Conservation (phyloP, 2,329 filamentous ascomycete genomes). For the Cyphellophora attinorum region DNA sequence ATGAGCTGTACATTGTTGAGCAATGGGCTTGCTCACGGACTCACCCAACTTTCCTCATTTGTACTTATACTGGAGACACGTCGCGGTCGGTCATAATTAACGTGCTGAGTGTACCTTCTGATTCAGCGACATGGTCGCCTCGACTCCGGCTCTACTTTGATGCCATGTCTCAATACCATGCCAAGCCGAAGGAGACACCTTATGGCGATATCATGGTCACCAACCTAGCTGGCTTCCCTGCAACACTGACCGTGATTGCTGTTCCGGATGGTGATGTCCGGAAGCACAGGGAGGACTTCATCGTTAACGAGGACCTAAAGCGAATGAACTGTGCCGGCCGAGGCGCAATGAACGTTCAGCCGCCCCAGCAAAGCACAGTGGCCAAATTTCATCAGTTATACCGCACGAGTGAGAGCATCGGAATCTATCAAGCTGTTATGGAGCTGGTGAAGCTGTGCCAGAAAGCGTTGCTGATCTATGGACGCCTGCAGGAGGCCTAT, state of each 20-base stretch:
- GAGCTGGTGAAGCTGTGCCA: conserved; percentile 90
- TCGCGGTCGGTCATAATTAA: conserved; percentile 69
- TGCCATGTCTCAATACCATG: conserved; percentile 75
- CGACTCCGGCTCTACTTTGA: conserved; percentile 76
- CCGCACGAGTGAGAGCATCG: conserved; percentile 72
- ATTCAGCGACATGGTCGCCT: conserved; percentile 71
- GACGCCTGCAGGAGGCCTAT: conserved; percentile 76
- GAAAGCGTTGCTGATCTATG: conserved; percentile 77
- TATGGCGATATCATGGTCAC: conserved; percentile 87
- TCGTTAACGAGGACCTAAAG: conserved; percentile 92
- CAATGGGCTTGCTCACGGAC: conserved; percentile 93
- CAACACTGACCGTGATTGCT: conserved; percentile 80
- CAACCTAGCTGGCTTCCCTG: conserved; percentile 85
- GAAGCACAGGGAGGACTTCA: conserved; percentile 71
- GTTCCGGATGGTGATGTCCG: conserved; percentile 79
- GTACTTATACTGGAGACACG: conserved; percentile 82
- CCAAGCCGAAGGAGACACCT: conserved; percentile 69
- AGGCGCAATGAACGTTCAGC: conserved; percentile 69
- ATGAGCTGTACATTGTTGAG: conserved; percentile 89
- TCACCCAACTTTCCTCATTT: conserved; percentile 84
- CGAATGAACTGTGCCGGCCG: conserved; percentile 84
- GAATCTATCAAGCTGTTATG: conserved; percentile 67
- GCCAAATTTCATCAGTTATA: conserved; percentile 91
- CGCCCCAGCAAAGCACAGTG: conserved; percentile 70
- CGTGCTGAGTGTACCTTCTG: conserved; percentile 70